Evolutionary conservation across 2,329 filamentous ascomycete species (phyloP).

Genomic region (Venturia aucupariae): DNA sequence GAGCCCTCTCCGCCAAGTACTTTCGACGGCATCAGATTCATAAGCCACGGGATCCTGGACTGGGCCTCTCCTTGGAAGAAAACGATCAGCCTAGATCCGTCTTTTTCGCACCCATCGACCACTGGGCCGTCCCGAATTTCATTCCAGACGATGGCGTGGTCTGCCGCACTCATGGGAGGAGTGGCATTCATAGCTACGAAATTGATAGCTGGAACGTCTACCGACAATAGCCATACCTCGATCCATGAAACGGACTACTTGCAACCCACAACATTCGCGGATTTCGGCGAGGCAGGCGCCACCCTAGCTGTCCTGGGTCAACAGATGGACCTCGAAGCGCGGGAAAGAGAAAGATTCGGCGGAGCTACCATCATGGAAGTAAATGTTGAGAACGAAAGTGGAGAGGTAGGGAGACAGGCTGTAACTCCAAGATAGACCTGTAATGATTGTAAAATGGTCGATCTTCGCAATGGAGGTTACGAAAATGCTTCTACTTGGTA

Average conservation of each 20-base stretch:
- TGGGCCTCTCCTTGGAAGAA: background rate
- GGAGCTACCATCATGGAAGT: slow-evolving; percentile 15
- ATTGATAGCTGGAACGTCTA: background rate
- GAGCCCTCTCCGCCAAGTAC: background rate
- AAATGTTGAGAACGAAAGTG: slow-evolving; percentile 13
- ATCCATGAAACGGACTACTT: background rate
- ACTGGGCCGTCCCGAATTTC: background rate
- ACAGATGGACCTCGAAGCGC: slow-evolving; percentile 14
- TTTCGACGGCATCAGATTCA: background rate
- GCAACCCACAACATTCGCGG: background rate
- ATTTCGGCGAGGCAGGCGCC: slow-evolving; percentile 17
- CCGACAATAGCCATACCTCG: background rate
- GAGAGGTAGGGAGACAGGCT: slow-evolving; percentile 1
- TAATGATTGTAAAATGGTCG: background rate
- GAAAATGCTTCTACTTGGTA: background rate
- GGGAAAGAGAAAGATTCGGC: slow-evolving; percentile 11
- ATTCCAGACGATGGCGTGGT: background rate
- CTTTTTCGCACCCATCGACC: background rate
- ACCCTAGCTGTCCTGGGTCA: slow-evolving; percentile 16
- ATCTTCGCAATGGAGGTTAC: background rate
- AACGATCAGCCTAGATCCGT: background rate
- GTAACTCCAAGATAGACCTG: background rate
- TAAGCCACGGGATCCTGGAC: background rate
- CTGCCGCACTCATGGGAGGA: background rate
- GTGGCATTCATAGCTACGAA: background rate